Conservation (phyloP, 345 rosid species). For the Diplotaxis tenuifolia region DNA sequence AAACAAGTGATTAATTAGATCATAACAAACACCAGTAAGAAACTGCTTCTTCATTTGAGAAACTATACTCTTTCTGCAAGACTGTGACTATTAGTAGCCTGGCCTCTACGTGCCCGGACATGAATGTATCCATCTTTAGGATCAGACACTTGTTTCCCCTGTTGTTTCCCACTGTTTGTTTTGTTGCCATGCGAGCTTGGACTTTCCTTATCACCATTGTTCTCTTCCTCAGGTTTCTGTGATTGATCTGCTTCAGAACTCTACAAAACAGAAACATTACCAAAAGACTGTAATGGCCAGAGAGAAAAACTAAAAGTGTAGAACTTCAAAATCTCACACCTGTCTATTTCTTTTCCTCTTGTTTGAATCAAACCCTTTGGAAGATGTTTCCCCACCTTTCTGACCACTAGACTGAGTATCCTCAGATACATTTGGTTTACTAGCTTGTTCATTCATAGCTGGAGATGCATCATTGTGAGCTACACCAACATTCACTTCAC, state of each 20-base stretch:
- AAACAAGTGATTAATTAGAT: constrained; percentile 19
- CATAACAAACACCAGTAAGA: not conserved
- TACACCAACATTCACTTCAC: constrained; percentile 47
- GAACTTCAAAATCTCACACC: constrained; percentile 40
- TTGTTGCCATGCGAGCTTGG: constrained; percentile 50
- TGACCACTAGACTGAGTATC: constrained; percentile 79
- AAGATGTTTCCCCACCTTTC: constrained; percentile 51
- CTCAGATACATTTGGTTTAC: constrained; percentile 71
- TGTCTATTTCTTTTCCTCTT: constrained; percentile 78
- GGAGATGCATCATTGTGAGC: constrained; percentile 51
- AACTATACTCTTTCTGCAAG: constrained; percentile 91
- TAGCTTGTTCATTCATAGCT: constrained; percentile 50
- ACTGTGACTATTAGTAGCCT: constrained; percentile 98
- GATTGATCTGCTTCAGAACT: constrained; percentile 48
- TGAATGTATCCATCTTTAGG: constrained; percentile 94
- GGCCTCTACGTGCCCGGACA: constrained; percentile 95
- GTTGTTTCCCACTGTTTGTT: constrained; percentile 62
- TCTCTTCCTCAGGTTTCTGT: constrained; percentile 52
- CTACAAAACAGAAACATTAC: constrained; percentile 40
- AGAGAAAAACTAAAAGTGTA: constrained; percentile 2
- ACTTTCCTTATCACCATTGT: constrained; percentile 52
- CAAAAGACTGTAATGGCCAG: not conserved
- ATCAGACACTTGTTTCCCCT: constrained; percentile 65
- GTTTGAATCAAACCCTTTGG: constrained; percentile 49
- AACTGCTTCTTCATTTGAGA: constrained; percentile 9